These are phyloP conservation scores for Nissolia schottii DNA, from an alignment of 306 rosid genomes.

Conservation along the genomic window DNA sequence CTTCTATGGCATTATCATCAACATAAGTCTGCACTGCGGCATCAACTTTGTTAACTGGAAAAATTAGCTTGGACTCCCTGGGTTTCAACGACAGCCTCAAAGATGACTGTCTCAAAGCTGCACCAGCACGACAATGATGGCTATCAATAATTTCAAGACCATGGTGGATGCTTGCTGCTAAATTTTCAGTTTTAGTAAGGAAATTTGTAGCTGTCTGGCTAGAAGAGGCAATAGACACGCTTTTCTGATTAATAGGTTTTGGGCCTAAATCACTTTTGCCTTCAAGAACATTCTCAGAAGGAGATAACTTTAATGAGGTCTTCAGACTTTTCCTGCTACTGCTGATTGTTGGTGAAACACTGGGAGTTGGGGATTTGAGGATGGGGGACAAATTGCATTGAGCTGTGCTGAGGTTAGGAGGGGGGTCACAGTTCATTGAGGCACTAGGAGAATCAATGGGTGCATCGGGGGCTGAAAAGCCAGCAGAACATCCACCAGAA, in stretches of 20 bases:
- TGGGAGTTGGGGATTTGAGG: slow-evolving; percentile 61
- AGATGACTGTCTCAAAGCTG: slow-evolving; percentile 53
- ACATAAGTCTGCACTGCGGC: slow-evolving; percentile 58
- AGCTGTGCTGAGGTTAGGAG: slow-evolving; percentile 39
- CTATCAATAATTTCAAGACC: slow-evolving; percentile 71
- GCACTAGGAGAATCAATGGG: slow-evolving; percentile 35
- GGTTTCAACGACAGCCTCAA: slow-evolving; percentile 57
- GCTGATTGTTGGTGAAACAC: slow-evolving; percentile 67
- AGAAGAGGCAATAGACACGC: slow-evolving; percentile 36
- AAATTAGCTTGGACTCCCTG: slow-evolving; percentile 37
- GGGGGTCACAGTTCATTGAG: slow-evolving; percentile 44
- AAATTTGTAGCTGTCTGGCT: slow-evolving; percentile 38
- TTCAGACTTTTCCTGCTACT: slow-evolving; percentile 88
- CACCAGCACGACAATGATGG: slow-evolving; percentile 43
- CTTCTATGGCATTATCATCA: slow-evolving; percentile 28
- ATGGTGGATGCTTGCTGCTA: slow-evolving; percentile 70
- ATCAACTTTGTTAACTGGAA: slow-evolving; percentile 54
- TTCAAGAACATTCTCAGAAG: slow-evolving; percentile 52
- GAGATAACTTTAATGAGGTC: slow-evolving; percentile 61
- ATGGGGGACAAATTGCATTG: slow-evolving; percentile 42
- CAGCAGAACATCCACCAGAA: slow-evolving; percentile 31
- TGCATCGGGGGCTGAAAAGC: slow-evolving; percentile 30
- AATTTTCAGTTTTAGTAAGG: slow-evolving; percentile 49
- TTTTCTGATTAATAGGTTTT: slow-evolving; percentile 23
- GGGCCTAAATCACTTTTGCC: slow-evolving; percentile 25